Conservation (phyloP, 306 rosid species). For the Notholithocarpus densiflorus region DNA sequence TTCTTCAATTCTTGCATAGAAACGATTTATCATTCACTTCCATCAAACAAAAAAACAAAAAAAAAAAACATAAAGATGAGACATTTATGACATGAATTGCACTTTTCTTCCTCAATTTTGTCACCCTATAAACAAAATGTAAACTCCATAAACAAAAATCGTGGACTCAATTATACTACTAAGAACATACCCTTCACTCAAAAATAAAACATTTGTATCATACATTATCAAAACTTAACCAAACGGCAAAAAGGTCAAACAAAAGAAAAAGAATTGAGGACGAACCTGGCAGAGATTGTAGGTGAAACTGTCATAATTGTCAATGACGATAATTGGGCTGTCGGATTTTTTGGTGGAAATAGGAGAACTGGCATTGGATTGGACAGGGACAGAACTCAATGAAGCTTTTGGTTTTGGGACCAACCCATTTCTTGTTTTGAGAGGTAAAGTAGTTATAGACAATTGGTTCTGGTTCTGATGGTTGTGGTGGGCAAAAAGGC, state of each 20-base stretch:
- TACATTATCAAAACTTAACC: background rate
- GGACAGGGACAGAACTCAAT: slow-evolving; percentile 13
- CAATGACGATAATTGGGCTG: slow-evolving; percentile 48
- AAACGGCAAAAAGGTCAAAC: background rate
- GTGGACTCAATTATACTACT: background rate
- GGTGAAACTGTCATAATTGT: slow-evolving; percentile 79
- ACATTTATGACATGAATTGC: too few species aligned
- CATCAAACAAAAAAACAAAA: too few species aligned
- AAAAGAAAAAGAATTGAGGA: background rate
- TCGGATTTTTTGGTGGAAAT: slow-evolving; percentile 22
- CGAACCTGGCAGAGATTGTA: slow-evolving; percentile 93
- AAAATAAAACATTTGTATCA: background rate
- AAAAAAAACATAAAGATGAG: too few species aligned
- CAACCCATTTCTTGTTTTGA: slow-evolving; percentile 41
- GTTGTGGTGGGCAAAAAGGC: background rate
- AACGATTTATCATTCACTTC: too few species aligned
- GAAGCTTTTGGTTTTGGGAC: slow-evolving; percentile 41
- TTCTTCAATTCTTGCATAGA: too few species aligned
- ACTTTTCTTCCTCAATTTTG: too few species aligned
- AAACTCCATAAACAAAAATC: background rate
- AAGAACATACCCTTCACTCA: background rate
- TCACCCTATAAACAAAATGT: background rate
- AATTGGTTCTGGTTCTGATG: background rate
- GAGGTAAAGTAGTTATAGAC: background rate
- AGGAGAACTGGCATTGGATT: slow-evolving; percentile 19